These are phyloP conservation scores for Capsella rubella DNA, from an alignment of 441 rosid genomes.

Conservation along the genomic window DNA sequence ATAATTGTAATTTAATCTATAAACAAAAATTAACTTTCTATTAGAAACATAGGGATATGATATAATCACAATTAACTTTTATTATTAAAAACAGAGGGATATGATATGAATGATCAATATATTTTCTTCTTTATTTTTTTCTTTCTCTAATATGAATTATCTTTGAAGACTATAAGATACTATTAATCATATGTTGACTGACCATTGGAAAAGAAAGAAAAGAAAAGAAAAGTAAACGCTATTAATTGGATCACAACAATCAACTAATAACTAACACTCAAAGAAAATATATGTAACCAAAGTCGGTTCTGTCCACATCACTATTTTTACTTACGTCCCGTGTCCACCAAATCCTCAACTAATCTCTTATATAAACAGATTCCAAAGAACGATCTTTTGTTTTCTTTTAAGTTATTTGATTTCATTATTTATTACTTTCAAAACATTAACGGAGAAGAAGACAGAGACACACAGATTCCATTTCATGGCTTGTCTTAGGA, in stretches of 20 bases:
- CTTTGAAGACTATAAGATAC: background rate
- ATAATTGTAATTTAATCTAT: too few species aligned
- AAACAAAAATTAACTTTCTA: too few species aligned
- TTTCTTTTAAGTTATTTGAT: background rate
- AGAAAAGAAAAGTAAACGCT: background rate
- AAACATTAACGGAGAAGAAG: background rate
- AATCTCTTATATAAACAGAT: background rate
- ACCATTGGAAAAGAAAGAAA: background rate
- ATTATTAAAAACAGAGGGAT: too few species aligned
- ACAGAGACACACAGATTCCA: slow-evolving; percentile 21
- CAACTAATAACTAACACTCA: slow-evolving; percentile 29
- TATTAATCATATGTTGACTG: background rate
- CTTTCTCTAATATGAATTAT: too few species aligned
- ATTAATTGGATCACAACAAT: slow-evolving; percentile 20
- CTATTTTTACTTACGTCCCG: slow-evolving; percentile 17
- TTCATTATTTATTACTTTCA: background rate
- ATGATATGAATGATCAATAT: too few species aligned
- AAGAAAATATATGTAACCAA: slow-evolving; percentile 1
- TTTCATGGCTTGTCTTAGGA: slow-evolving; percentile 49
- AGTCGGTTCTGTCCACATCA: slow-evolving; percentile 24
- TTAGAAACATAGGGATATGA: too few species aligned
- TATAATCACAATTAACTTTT: too few species aligned
- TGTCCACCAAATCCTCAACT: slow-evolving; percentile 25
- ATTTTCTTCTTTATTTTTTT: too few species aligned
- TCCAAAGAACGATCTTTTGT: background rate